Conservation (phyloP, 1,284 basidiomycete genomes). For the Tetrapyrgos nigripes region DNA sequence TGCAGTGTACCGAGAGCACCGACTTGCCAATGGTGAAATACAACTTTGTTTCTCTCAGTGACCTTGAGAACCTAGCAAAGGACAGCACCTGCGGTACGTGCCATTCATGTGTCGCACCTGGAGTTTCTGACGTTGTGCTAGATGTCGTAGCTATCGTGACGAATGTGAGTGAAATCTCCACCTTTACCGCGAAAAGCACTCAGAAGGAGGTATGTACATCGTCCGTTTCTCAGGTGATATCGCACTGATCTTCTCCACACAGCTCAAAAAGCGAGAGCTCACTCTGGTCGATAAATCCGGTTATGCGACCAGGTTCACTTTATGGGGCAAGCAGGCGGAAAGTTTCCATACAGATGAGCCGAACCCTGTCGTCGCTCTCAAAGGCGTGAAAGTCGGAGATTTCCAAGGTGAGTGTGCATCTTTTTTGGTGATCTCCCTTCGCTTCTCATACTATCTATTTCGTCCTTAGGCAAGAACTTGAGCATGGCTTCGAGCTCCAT, state of each 20-base stretch:
- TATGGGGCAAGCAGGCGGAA: conserved; percentile 98
- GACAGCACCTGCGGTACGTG: conserved; percentile 80
- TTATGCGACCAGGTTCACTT: conserved; percentile 84
- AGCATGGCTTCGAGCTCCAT: conserved; percentile 62
- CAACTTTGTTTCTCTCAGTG: conserved; percentile 77
- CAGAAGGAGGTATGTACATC: conserved; percentile 65
- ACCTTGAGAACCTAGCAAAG: conserved; percentile 71
- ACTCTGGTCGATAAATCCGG: conserved; percentile 88
- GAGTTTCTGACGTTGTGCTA: conserved; percentile 35
- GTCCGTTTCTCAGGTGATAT: not conserved
- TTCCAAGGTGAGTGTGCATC: conserved; percentile 74
- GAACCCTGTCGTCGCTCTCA: conserved; percentile 86
- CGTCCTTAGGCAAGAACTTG: conserved; percentile 69
- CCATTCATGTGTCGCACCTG: conserved; percentile 22
- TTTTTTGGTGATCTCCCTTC: not conserved
- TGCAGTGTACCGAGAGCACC: conserved; percentile 77
- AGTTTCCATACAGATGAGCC: conserved; percentile 65
- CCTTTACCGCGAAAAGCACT: conserved; percentile 78
- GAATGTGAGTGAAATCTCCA: conserved; percentile 72
- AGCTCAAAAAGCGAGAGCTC: conserved; percentile 90
- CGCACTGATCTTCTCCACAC: conserved; percentile 15
- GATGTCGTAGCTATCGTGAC: conserved; percentile 90
- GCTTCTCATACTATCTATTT: conserved; percentile 20
- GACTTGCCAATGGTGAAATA: conserved; percentile 85
- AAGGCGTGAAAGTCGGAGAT: conserved; percentile 94